These are phyloP conservation scores for Corylus avellana DNA, from an alignment of 306 rosid species.

Conservation along the genomic window DNA sequence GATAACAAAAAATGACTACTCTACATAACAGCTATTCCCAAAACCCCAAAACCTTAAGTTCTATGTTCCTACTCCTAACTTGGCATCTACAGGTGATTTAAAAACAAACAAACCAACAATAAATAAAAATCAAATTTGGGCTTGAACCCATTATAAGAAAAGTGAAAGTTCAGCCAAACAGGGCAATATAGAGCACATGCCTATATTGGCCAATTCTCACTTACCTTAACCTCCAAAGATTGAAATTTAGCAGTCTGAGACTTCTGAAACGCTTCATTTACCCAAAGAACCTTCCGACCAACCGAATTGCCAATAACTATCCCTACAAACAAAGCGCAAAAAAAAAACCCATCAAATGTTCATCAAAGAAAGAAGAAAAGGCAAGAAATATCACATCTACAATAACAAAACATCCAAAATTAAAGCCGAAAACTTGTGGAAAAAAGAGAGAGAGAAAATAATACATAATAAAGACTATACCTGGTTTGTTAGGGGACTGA, in stretches of 20 bases:
- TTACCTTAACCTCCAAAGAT: constrained; percentile 79
- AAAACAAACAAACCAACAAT: not conserved
- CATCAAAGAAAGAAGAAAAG: not conserved
- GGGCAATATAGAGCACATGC: not conserved
- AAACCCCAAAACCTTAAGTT: not conserved
- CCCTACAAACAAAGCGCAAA: constrained; percentile 32
- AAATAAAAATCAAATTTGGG: not conserved
- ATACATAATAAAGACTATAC: constrained; percentile 34
- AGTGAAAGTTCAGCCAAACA: constrained; percentile 4
- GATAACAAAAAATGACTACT: not conserved
- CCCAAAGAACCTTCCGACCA: constrained; percentile 49
- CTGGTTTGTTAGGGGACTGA: constrained; percentile 64
- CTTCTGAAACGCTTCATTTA: constrained; percentile 50
- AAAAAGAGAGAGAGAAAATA: constrained; percentile 2
- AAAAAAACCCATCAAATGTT: not conserved
- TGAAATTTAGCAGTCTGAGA: constrained; percentile 57
- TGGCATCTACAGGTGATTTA: not conserved
- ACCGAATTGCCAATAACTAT: constrained; percentile 43
- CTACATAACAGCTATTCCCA: not conserved
- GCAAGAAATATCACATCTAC: not conserved
- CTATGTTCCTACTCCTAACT: not conserved
- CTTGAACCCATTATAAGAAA: not conserved
- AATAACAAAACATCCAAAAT: constrained; percentile 23
- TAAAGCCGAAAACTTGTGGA: constrained; percentile 3
- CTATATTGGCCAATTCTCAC: constrained; percentile 20